Conservation (phyloP, 768 basidiomycete species). For the Suillus plorans region DNA sequence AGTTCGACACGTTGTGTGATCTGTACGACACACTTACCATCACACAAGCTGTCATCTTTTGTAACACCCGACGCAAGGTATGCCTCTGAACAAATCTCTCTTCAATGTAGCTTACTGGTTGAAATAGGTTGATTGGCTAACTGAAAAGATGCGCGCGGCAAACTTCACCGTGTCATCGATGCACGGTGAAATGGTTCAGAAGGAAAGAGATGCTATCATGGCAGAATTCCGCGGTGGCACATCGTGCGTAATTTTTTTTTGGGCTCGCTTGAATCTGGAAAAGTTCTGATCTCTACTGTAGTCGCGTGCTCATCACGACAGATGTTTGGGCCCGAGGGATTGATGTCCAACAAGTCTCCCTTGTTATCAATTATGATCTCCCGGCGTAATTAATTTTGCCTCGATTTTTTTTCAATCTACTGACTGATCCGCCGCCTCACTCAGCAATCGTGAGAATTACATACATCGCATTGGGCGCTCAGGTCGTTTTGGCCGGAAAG, state of each 20-base stretch:
- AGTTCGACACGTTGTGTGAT: conserved; percentile 97
- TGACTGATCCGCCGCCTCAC: conserved; percentile 14
- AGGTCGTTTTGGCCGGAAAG: conserved; percentile 98
- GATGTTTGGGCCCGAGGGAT: conserved; percentile 98
- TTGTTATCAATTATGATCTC: conserved; percentile 96
- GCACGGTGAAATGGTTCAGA: conserved; percentile 97
- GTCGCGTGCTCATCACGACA: conserved; percentile 92
- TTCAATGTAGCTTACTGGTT: conserved; percentile 12
- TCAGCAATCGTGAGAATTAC: conserved; percentile 96
- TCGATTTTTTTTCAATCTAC: conserved; percentile 7
- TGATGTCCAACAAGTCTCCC: conserved; percentile 96
- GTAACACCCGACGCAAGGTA: conserved; percentile 96
- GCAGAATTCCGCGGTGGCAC: conserved; percentile 92
- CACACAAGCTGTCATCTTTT: conserved; percentile 99
- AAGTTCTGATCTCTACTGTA: conserved; percentile 27
- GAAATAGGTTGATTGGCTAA: conserved; percentile 90
- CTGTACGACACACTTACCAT: conserved; percentile 98
- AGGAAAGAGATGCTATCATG: conserved; percentile 96
- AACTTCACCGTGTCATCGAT: conserved; percentile 97
- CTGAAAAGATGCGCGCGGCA: conserved; percentile 98
- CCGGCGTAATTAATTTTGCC: conserved; percentile 68
- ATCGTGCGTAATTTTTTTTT: conserved; percentile 55
- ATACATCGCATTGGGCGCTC: conserved; percentile 99
- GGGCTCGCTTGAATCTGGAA: conserved; percentile 9
- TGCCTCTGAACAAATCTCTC: conserved; percentile 14